These are phyloP conservation scores for Clitopilus passeckerianus DNA, from an alignment of 768 basidiomycete species.

Conservation along the genomic window DNA sequence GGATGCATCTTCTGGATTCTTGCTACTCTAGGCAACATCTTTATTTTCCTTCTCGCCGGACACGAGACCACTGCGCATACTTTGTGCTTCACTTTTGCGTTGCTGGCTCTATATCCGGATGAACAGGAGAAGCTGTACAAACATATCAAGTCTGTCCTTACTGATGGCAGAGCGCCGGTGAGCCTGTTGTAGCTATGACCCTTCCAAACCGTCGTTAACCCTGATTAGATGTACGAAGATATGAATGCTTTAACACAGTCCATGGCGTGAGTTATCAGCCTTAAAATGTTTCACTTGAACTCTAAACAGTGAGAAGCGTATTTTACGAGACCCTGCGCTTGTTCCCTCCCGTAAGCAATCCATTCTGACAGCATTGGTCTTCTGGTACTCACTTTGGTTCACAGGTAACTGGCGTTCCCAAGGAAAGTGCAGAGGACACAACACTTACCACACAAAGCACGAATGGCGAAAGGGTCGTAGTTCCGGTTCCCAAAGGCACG, in stretches of 20 bases:
- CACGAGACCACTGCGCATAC: constrained; percentile 47
- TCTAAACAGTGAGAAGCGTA: constrained; percentile 22
- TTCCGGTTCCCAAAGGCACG: constrained; percentile 40
- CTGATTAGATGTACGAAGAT: constrained; percentile 31
- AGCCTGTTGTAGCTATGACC: constrained; percentile 2
- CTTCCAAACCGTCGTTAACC: background rate
- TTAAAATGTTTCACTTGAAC: background rate
- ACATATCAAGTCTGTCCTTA: constrained; percentile 26
- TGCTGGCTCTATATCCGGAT: constrained; percentile 37
- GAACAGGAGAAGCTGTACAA: constrained; percentile 38
- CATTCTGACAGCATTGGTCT: background rate
- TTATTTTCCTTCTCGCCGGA: constrained; percentile 53
- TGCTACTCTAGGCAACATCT: constrained; percentile 33
- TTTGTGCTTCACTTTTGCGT: constrained; percentile 29
- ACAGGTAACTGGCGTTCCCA: constrained; percentile 38
- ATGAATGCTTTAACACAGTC: constrained; percentile 32
- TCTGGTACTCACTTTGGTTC: background rate
- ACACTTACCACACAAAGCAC: constrained; percentile 26
- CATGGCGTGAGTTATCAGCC: constrained; percentile 26
- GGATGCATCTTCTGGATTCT: too few species aligned
- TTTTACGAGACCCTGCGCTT: constrained; percentile 47
- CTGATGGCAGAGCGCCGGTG: constrained; percentile 25
- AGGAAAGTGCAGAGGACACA: constrained; percentile 41
- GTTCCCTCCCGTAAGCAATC: constrained; percentile 35
- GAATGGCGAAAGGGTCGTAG: constrained; percentile 29